Percentiles rank a stretch among this genome's conserved stretches.
Conservation (phyloP, 352 stramenopile species). For the Phytopythium boreale region DNA sequence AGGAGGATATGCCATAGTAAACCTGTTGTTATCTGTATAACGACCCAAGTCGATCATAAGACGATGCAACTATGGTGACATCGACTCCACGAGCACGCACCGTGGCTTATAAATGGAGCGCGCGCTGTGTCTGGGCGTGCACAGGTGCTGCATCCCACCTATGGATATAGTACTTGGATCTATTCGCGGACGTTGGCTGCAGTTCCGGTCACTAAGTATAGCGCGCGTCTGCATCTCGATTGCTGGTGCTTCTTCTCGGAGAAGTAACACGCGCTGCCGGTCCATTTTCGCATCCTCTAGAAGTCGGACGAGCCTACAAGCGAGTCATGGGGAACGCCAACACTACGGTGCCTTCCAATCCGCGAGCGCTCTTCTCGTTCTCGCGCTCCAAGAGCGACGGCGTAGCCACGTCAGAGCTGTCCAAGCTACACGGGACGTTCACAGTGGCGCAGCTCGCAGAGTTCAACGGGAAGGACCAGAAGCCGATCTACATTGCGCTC, state of each 20-base stretch:
- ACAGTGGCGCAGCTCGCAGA: slow-evolving; percentile 73
- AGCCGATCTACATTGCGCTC: slow-evolving; percentile 90
- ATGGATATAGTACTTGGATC: not conserved
- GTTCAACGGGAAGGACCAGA: slow-evolving; percentile 80
- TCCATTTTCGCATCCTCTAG: not conserved
- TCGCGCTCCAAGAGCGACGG: slow-evolving; percentile 7
- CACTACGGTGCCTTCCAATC: slow-evolving; percentile 22
- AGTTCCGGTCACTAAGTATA: not conserved
- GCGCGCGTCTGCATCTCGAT: not conserved
- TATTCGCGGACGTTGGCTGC: not conserved
- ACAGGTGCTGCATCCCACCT: not conserved
- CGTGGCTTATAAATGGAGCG: not conserved
- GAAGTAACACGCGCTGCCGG: not conserved
- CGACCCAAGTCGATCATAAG: not conserved
- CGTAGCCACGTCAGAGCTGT: not conserved
- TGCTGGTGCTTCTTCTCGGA: not conserved
- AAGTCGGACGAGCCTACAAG: not conserved
- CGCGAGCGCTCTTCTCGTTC: slow-evolving; percentile 14
- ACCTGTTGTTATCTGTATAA: too few species aligned
- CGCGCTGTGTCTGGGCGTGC: too few species aligned
- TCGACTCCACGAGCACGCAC: too few species aligned
- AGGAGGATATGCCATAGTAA: not conserved
- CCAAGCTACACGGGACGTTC: slow-evolving; percentile 38
- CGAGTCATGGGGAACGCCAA: slow-evolving; percentile 28
- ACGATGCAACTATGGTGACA: not conserved